Evolutionary conservation across 2,329 filamentous ascomycete species (phyloP).

Genomic region (Arthrocladium fulminans): DNA sequence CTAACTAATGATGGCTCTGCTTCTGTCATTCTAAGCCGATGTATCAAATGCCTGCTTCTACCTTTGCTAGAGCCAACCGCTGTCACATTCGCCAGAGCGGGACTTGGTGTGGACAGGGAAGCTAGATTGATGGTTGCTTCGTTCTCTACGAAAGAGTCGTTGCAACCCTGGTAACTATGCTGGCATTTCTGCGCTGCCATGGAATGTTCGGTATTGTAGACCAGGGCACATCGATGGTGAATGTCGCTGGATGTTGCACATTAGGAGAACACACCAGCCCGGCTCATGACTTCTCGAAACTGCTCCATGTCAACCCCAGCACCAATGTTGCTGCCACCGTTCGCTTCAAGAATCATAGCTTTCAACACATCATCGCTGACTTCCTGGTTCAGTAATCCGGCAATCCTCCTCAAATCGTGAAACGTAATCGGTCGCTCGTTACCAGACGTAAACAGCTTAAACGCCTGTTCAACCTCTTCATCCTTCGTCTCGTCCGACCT

Average conservation of each 20-base stretch:
- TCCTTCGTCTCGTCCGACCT: slow-evolving; percentile 39
- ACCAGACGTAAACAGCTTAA: slow-evolving; percentile 56
- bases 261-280: slow-evolving; percentile 70
- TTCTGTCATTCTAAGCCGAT: not conserved
- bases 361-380: slow-evolving; percentile 72
- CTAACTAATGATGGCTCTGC: not conserved
- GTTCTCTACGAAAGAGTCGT: slow-evolving; percentile 12
- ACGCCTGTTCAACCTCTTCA: slow-evolving; percentile 73
- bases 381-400: slow-evolving; percentile 71
- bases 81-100: slow-evolving; percentile 45
- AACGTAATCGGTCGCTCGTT: slow-evolving; percentile 61
- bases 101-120: slow-evolving; percentile 62
- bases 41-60: slow-evolving; percentile 41
- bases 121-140: slow-evolving; percentile 44
- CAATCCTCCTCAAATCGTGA: slow-evolving; percentile 67
- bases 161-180: slow-evolving; percentile 20
- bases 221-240: not conserved
- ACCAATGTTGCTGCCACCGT: slow-evolving; percentile 63
- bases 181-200: slow-evolving; percentile 7
- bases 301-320: slow-evolving; percentile 67
- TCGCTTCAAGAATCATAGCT: slow-evolving; percentile 94
- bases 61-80: slow-evolving; percentile 60
- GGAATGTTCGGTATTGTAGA: slow-evolving; percentile 8
- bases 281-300: slow-evolving; percentile 76
- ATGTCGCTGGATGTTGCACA: slow-evolving; percentile 23